A percentile compares a stretch with the other conserved stretches of the same genome.
These are phyloP conservation scores for Fagus sylvatica DNA, from an alignment of 306 rosid genomes.

Conservation along the genomic window DNA sequence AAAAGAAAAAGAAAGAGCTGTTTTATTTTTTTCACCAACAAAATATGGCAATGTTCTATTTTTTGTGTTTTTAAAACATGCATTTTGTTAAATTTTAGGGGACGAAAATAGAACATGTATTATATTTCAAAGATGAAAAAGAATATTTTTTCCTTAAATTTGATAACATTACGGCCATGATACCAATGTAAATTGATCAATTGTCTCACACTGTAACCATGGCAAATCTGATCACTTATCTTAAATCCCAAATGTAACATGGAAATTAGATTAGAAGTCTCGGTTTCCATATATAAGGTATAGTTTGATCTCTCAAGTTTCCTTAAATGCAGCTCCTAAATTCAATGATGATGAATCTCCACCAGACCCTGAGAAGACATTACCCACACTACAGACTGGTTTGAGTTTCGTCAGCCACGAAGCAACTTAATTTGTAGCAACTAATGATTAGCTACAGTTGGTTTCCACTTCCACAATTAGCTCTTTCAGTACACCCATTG, in stretches of 20 bases:
- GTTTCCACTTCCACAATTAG: constrained; percentile 10
- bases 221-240: too few relatives aligned
- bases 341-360: constrained; percentile 17
- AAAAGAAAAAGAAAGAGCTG: too few relatives aligned
- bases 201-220: too few relatives aligned
- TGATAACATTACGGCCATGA: neutral
- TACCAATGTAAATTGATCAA: neutral
- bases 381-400: neutral
- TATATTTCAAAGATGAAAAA: too few relatives aligned
- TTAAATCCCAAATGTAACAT: neutral
- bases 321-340: constrained; percentile 13
- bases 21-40: too few relatives aligned
- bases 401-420: neutral
- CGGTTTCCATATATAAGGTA: neutral
- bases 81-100: too few relatives aligned
- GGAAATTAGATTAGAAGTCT: neutral
- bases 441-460: neutral
- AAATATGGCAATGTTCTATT: too few relatives aligned
- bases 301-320: neutral
- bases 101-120: too few relatives aligned
- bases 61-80: too few relatives aligned
- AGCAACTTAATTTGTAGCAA: neutral
- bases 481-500: neutral
- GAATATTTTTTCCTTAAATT: neutral
- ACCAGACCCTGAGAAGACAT: neutral